These are phyloP conservation scores for Zymoseptoria pseudotritici DNA, from an alignment of 2,329 filamentous ascomycete species.

Conservation along the genomic window DNA sequence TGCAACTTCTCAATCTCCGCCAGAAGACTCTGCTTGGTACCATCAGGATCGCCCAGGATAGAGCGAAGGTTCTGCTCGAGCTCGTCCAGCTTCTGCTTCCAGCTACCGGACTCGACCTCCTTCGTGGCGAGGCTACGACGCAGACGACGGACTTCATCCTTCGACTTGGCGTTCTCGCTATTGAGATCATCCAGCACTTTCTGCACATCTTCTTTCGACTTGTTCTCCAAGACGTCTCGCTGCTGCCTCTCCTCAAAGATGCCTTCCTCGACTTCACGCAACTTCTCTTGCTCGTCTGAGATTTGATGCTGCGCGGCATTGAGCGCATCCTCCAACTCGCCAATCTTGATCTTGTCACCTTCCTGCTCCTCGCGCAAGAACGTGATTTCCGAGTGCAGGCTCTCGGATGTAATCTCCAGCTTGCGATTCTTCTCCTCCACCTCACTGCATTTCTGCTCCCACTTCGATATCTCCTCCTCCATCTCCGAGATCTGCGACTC, in stretches of 20 bases:
- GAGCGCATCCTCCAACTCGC: slow-evolving; percentile 78
- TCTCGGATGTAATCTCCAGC: slow-evolving; percentile 85
- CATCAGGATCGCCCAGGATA: slow-evolving; percentile 78
- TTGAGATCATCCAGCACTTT: slow-evolving; percentile 91
- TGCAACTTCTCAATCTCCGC: slow-evolving; percentile 79
- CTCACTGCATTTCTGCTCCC: slow-evolving; percentile 78
- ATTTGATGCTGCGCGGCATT: slow-evolving; percentile 70
- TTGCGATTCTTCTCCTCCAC: slow-evolving; percentile 81
- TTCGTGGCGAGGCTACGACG: slow-evolving; percentile 75
- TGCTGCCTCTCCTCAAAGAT: slow-evolving; percentile 75
- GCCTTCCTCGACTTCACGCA: slow-evolving; percentile 49
- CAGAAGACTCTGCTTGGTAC: slow-evolving; percentile 76
- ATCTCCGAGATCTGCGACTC: slow-evolving; percentile 76
- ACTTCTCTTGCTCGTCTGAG: slow-evolving; percentile 73
- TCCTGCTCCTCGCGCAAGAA: slow-evolving; percentile 97
- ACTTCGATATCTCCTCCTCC: slow-evolving; percentile 76
- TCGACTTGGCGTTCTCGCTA: slow-evolving; percentile 67
- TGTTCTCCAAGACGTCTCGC: slow-evolving; percentile 74
- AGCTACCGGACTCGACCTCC: slow-evolving; percentile 82
- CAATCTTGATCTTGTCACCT: slow-evolving; percentile 94
- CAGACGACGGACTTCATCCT: slow-evolving; percentile 76
- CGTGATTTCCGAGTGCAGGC: slow-evolving; percentile 82
- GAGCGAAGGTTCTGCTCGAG: slow-evolving; percentile 83
- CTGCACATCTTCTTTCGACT: slow-evolving; percentile 92
- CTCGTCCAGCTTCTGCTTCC: slow-evolving; percentile 85